These are phyloP conservation scores for Salix dunnii DNA, from an alignment of 345 rosid species.

Conservation along the genomic window DNA sequence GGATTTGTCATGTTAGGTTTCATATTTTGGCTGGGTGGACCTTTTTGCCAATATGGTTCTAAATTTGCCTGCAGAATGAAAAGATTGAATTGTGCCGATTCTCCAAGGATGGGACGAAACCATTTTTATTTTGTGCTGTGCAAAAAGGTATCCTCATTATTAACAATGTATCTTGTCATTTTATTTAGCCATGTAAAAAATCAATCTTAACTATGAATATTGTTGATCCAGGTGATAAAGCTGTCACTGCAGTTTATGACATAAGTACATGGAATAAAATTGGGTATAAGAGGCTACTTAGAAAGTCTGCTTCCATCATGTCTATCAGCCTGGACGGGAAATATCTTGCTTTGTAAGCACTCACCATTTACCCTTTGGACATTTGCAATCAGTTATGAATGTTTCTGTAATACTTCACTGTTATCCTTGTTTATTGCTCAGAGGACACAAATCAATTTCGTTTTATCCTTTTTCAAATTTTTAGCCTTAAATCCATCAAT, in stretches of 20 bases:
- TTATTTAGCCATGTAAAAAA: neutral
- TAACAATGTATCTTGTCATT: neutral
- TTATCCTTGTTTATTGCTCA: neutral
- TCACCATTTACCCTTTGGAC: neutral
- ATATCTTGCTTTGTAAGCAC: conserved; percentile 82
- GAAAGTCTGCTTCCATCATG: conserved; percentile 73
- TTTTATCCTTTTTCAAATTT: neutral
- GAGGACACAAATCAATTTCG: neutral
- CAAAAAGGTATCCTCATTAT: conserved; percentile 48
- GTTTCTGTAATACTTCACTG: neutral
- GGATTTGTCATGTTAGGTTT: neutral
- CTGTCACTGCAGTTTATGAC: conserved; percentile 71
- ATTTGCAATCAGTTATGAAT: neutral
- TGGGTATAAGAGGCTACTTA: conserved; percentile 81
- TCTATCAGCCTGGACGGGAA: conserved; percentile 89
- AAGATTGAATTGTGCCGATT: conserved; percentile 75
- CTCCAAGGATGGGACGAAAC: conserved; percentile 92
- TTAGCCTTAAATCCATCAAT: neutral
- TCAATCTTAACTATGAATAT: conserved; percentile 13
- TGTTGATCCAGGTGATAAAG: conserved; percentile 55
- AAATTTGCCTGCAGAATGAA: conserved; percentile 58
- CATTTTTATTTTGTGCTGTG: conserved; percentile 78
- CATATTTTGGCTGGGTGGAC: conserved; percentile 7
- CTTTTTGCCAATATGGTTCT: conserved; percentile 1
- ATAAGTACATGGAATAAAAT: conserved; percentile 91